Percentiles rank a stretch among this genome's conserved stretches.
Evolutionary conservation across 768 basidiomycete species (phyloP).

Genomic region (Pluteus cervinus): DNA sequence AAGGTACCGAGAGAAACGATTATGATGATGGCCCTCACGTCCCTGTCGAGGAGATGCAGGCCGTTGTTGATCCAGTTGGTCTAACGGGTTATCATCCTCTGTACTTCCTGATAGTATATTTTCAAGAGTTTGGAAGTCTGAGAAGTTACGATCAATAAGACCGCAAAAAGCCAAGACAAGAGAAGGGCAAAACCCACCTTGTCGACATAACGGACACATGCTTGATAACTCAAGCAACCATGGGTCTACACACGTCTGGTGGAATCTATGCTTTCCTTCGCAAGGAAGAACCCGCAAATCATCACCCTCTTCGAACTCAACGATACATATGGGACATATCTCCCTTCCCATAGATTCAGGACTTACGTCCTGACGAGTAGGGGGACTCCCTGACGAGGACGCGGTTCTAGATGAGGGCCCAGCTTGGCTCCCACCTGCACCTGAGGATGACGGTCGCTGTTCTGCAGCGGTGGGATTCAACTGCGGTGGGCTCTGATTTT

Average conservation of each 20-base stretch:
- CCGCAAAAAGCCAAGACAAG: not conserved
- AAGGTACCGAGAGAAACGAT: constrained; percentile 53
- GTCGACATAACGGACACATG: constrained; percentile 88
- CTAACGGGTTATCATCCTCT: constrained; percentile 13
- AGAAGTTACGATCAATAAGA: constrained; percentile 1
- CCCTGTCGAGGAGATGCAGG: constrained; percentile 6
- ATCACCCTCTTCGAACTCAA: constrained; percentile 92
- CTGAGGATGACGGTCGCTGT: not conserved
- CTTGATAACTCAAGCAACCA: constrained; percentile 90
- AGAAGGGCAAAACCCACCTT: constrained; percentile 48
- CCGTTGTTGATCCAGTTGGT: constrained; percentile 8
- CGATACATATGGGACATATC: constrained; percentile 92
- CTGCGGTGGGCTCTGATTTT: not conserved
- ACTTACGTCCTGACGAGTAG: constrained; percentile 29
- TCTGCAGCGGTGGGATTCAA: not conserved
- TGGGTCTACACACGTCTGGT: constrained; percentile 85
- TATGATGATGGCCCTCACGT: constrained; percentile 15
- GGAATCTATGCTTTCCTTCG: constrained; percentile 87
- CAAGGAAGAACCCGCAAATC: constrained; percentile 88
- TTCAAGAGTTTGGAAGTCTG: constrained; percentile 59
- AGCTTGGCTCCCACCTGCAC: not conserved
- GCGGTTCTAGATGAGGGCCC: constrained; percentile 5
- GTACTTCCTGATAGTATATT: constrained; percentile 37
- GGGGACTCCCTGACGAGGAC: constrained; percentile 6
- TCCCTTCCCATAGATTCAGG: constrained; percentile 71